A percentile compares a stretch with the other conserved stretches of the same genome.
phyloP scores from a whole-genome alignment of 1,284 basidiomycete genomes.

The Pterulicium gracile region DNA sequence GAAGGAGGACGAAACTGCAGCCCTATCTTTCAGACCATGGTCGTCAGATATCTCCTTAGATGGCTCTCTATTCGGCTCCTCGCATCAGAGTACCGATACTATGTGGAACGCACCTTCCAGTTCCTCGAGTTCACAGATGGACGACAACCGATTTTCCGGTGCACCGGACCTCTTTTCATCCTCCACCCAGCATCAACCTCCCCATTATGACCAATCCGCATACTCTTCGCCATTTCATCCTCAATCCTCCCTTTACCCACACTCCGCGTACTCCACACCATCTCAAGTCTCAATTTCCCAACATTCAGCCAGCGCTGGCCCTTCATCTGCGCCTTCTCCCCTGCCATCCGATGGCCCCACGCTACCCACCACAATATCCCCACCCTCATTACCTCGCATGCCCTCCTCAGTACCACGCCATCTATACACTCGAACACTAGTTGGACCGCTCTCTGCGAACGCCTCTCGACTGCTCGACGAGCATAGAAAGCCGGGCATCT shows the following conservation, averaged over 20 bases:
- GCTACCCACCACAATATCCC: background rate
- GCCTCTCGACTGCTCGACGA: constrained; percentile 77
- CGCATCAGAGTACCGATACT: background rate
- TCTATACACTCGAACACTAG: constrained; percentile 76
- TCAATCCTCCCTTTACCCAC: background rate
- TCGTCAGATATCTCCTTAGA: background rate
- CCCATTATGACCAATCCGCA: background rate
- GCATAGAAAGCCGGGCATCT: constrained; percentile 74
- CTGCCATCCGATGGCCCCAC: constrained; percentile 16
- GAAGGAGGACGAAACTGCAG: background rate
- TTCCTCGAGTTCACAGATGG: background rate
- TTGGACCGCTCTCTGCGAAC: constrained; percentile 78
- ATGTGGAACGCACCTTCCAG: background rate
- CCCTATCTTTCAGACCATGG: background rate
- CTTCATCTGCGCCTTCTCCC: constrained; percentile 4
- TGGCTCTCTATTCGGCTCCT: background rate
- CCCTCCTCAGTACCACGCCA: constrained; percentile 42
- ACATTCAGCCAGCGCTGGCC: background rate
- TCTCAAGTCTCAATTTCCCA: background rate
- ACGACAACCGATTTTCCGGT: background rate
- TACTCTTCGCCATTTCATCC: background rate
- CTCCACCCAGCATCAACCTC: background rate
- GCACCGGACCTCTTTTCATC: background rate
- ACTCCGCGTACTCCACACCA: background rate
- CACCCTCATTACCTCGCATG: constrained; percentile 21